These are phyloP conservation scores for Epithele typhae DNA, from an alignment of 768 basidiomycete species.

Conservation along the genomic window DNA sequence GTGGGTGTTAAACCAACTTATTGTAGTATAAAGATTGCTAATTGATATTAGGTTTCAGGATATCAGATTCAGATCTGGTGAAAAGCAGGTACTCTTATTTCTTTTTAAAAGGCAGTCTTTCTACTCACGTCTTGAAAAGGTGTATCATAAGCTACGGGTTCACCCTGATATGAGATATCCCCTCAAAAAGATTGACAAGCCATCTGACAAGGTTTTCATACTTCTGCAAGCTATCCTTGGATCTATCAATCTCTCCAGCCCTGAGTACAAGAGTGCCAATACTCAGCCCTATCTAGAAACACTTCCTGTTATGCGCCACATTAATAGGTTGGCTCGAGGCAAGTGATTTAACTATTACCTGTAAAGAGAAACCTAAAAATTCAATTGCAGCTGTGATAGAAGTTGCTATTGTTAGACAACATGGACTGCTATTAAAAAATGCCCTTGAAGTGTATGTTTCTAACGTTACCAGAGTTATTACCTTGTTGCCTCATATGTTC, in stretches of 20 bases:
- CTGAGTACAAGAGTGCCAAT: conserved; percentile 69
- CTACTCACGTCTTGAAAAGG: conserved; percentile 26
- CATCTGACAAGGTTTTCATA: conserved; percentile 75
- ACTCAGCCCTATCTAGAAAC: conserved; percentile 73
- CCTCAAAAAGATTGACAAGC: conserved; percentile 63
- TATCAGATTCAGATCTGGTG: conserved; percentile 65
- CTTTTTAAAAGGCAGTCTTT: neutral
- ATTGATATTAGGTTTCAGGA: conserved; percentile 53
- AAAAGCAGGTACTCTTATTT: conserved; percentile 53
- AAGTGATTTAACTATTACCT: neutral
- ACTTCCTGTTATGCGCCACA: conserved; percentile 66
- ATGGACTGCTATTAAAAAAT: conserved; percentile 64
- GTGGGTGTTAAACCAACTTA: conserved; percentile 35
- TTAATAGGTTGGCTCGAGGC: conserved; percentile 76
- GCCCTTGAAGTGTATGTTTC: conserved; percentile 67
- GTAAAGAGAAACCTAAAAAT: neutral
- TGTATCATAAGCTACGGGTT: conserved; percentile 63
- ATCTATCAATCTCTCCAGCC: conserved; percentile 60
- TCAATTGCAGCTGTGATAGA: conserved; percentile 63
- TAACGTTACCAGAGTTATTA: too few relatives aligned
- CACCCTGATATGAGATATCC: conserved; percentile 80
- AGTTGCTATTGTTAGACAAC: conserved; percentile 60
- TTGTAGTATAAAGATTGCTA: neutral
- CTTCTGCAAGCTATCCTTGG: conserved; percentile 79
- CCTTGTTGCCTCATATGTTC: too few relatives aligned